Evolutionary conservation across 169 alveolate genomes (phyloP).

Genomic region (Ichthyophthirius multifiliis): DNA sequence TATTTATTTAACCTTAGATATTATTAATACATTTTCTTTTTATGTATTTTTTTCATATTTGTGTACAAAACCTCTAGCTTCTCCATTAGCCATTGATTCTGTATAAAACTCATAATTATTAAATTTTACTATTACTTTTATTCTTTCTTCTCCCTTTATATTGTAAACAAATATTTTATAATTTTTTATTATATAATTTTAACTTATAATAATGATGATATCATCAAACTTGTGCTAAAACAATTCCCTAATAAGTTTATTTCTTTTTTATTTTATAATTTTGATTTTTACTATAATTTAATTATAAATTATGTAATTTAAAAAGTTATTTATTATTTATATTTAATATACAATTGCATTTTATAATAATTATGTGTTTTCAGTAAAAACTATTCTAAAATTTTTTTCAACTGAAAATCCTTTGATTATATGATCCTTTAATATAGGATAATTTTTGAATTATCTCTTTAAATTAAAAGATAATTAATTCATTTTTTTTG

Average conservation of each 20-base stretch:
- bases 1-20: not conserved
- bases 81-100: slow-evolving; percentile 21
- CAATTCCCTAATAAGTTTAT: not conserved
- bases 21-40: not conserved
- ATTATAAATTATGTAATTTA: not conserved
- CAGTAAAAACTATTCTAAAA: slow-evolving; percentile 10
- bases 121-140: not conserved
- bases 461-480: not conserved
- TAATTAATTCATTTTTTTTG: no score
- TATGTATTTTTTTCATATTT: not conserved
- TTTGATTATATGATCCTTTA: slow-evolving; percentile 7
- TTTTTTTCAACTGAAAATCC: not conserved
- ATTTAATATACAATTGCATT: not conserved
- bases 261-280: not conserved
- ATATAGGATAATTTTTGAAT: slow-evolving; percentile 12
- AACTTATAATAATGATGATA: slow-evolving; percentile 5
- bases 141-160: slow-evolving; percentile 17
- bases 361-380: not conserved
- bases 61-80: not conserved
- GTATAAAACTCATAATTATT: slow-evolving; percentile 3
- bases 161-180: not conserved
- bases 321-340: not conserved
- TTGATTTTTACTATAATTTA: not conserved
- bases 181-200: not conserved
- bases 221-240: slow-evolving; percentile 10